A percentile compares a stretch with the other conserved stretches of the same genome.
phyloP scores from a whole-genome alignment of 148 eudicot species.

The Amaranthus hypochondriacus region DNA sequence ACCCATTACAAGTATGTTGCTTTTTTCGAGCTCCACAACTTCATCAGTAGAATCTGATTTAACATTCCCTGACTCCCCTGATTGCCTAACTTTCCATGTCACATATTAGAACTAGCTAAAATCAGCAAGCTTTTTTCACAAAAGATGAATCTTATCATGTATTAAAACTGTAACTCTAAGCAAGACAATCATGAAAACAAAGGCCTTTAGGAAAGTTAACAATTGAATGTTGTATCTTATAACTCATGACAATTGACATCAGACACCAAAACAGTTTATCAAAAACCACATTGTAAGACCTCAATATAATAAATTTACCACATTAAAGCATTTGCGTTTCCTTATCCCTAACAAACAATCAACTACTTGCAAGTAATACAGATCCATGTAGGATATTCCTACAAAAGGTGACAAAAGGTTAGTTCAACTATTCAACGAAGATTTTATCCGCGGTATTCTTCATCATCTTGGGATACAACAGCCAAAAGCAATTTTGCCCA shows the following conservation, averaged over 20 bases:
- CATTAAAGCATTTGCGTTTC: not conserved
- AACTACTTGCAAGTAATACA: not conserved
- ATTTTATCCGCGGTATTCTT: not conserved
- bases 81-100: slow-evolving; percentile 58
- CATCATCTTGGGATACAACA: not conserved
- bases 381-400: not conserved
- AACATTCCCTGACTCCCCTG: slow-evolving; percentile 47
- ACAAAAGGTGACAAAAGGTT: too few relatives aligned
- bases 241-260: not conserved
- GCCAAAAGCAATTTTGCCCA: not conserved
- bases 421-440: too few relatives aligned
- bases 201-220: not conserved
- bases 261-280: not conserved
- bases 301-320: too few relatives aligned
- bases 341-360: not conserved
- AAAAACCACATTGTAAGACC: not conserved
- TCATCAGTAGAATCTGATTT: slow-evolving; percentile 49
- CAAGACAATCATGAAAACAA: slow-evolving; percentile 1
- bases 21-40: slow-evolving; percentile 81
- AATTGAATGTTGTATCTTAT: not conserved
- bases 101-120: slow-evolving; percentile 16
- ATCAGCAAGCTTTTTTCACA: slow-evolving; percentile 6
- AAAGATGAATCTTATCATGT: not conserved
- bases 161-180: not conserved
- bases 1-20: slow-evolving; percentile 93